These are phyloP conservation scores for Protomyces inouyei DNA, from an alignment of 1,139 yeast species.

Conservation along the genomic window DNA sequence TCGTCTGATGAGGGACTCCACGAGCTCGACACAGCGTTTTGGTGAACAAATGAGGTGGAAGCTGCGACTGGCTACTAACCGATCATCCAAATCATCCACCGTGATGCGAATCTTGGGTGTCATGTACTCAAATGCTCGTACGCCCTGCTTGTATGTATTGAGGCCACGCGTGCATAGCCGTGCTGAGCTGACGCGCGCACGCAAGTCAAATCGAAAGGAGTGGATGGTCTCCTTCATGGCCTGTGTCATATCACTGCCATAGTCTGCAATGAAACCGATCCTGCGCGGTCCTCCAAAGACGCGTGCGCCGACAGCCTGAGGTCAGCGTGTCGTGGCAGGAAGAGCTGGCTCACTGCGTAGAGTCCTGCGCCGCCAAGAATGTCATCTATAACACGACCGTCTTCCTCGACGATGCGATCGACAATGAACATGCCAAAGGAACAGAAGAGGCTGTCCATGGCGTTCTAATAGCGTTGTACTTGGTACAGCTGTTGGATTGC, in stretches of 20 bases:
- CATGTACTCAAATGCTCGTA: slow-evolving; percentile 51
- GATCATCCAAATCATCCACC: slow-evolving; percentile 52
- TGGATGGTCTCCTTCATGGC: slow-evolving; percentile 47
- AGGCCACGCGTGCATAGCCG: slow-evolving; percentile 77
- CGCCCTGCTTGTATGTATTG: slow-evolving; percentile 63
- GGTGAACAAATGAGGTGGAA: slow-evolving; percentile 77
- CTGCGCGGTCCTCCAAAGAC: slow-evolving; percentile 37
- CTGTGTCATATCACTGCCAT: slow-evolving; percentile 70
- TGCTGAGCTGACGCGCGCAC: slow-evolving; percentile 49
- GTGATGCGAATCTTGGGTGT: slow-evolving; percentile 64
- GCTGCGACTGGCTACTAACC: slow-evolving; percentile 46
- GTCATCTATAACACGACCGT: slow-evolving; percentile 47
- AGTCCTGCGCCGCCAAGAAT: slow-evolving; percentile 90
- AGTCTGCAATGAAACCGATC: slow-evolving; percentile 69
- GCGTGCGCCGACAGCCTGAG: slow-evolving; percentile 12
- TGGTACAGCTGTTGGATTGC: no score
- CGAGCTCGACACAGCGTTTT: slow-evolving; percentile 7
- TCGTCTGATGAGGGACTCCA: not conserved
- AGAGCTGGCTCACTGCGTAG: slow-evolving; percentile 54
- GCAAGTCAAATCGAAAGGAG: slow-evolving; percentile 59
- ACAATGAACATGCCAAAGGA: slow-evolving; percentile 86
- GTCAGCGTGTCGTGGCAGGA: slow-evolving; percentile 41
- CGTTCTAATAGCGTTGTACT: not conserved
- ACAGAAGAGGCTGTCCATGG: slow-evolving; percentile 42
- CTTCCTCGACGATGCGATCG: slow-evolving; percentile 71